phyloP scores from a whole-genome alignment of 1,284 basidiomycete species.

The Waitea zeae region DNA sequence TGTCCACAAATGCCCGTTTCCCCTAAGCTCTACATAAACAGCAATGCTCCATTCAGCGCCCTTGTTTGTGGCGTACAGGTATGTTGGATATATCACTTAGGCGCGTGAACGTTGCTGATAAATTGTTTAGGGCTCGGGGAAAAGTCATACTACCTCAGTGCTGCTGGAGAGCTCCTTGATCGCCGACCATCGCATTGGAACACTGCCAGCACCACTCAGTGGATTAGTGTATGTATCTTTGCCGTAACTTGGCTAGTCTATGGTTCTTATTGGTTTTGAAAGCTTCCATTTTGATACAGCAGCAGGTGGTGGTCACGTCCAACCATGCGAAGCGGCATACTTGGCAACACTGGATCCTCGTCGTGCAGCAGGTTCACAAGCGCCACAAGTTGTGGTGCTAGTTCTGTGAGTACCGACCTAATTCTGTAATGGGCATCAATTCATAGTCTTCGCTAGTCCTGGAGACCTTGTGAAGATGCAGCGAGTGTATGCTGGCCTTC shows the following conservation, averaged over 20 bases:
- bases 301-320: constrained; percentile 7
- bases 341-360: constrained; percentile 6
- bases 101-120: constrained; percentile 1
- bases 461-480: not conserved
- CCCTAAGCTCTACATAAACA: constrained; percentile 12
- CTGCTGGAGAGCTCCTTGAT: constrained; percentile 14
- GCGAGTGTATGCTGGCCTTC: not conserved
- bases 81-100: constrained; percentile 2
- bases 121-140: constrained; percentile 12
- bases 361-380: constrained; percentile 1
- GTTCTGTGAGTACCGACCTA: not conserved
- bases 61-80: constrained; percentile 13
- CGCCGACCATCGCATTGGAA: constrained; percentile 10
- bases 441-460: not conserved
- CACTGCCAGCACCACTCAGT: constrained; percentile 11
- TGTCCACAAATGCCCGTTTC: not conserved
- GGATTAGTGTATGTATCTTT: constrained; percentile 10
- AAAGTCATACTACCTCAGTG: constrained; percentile 14
- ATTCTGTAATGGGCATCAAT: not conserved
- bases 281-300: constrained; percentile 11
- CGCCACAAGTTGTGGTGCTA: constrained; percentile 6
- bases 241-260: not conserved
- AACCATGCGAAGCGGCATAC: constrained; percentile 11
- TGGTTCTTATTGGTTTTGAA: not conserved
- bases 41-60: not conserved